Evolutionary conservation across 108 stramenopile genomes (phyloP).

Genomic region (Skeletonema potamos): DNA sequence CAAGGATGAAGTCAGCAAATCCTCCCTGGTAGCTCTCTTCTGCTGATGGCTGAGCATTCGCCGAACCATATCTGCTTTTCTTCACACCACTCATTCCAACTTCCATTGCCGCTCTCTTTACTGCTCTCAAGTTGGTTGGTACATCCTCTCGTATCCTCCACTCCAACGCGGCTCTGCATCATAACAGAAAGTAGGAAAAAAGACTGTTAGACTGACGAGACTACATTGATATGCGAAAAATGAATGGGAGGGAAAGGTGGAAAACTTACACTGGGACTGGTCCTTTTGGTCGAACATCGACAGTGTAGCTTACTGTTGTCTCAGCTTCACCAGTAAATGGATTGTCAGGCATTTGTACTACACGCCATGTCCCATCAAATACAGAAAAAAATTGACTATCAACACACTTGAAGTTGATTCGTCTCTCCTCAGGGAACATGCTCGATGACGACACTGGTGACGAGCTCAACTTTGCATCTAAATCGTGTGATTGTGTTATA

Average conservation of each 20-base stretch:
- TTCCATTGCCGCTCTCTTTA: conserved; percentile 64
- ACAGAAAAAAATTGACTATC: conserved; percentile 68
- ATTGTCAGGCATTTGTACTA: conserved; percentile 29
- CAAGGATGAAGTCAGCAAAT: conserved; percentile 46
- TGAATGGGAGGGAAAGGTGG: not conserved
- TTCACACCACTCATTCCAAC: conserved; percentile 52
- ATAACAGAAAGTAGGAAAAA: not conserved
- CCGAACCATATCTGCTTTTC: not conserved
- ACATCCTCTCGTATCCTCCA: conserved; percentile 81
- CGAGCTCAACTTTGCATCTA: conserved; percentile 1
- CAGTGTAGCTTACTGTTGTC: conserved; percentile 67
- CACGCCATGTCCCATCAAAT: conserved; percentile 57
- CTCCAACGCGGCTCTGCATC: conserved; percentile 53
- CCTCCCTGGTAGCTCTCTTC: not conserved
- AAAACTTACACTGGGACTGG: conserved; percentile 58
- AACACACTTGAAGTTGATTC: conserved; percentile 60
- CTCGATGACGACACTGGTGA: conserved; percentile 8
- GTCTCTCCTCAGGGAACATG: conserved; percentile 42
- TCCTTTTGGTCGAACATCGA: conserved; percentile 69
- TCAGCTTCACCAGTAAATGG: conserved; percentile 26
- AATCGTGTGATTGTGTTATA: not conserved
- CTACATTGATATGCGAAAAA: not conserved
- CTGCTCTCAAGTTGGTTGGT: conserved; percentile 67
- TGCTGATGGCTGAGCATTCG: not conserved
- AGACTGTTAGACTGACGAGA: not conserved